A percentile compares a stretch with the other conserved stretches of the same genome.
Conservation (phyloP, 495 filamentous ascomycete genomes). For the Penicillium bialowiezense region DNA sequence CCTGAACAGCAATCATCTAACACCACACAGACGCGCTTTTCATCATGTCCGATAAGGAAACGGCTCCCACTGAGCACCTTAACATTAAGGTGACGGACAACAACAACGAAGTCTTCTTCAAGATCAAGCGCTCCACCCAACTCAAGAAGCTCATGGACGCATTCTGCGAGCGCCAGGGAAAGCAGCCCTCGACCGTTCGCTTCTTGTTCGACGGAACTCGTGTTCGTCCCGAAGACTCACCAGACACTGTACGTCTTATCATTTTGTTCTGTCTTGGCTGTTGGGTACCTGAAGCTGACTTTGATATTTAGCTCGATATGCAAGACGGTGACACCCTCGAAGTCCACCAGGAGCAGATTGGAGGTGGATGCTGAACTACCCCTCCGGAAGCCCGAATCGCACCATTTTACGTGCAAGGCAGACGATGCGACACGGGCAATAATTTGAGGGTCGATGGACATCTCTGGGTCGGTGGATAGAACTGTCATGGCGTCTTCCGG, state of each 20-base stretch:
- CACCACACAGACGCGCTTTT: not conserved
- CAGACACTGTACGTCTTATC: conserved; percentile 70
- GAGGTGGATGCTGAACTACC: conserved; percentile 52
- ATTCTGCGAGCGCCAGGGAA: conserved; percentile 96
- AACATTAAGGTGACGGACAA: conserved; percentile 99
- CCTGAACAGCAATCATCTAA: not conserved
- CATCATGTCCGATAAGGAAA: conserved; percentile 29
- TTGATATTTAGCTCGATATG: conserved; percentile 80
- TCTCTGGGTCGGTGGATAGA: not conserved
- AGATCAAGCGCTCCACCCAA: conserved; percentile 96
- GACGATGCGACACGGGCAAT: not conserved
- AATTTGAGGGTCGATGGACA: not conserved
- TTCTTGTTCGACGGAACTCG: conserved; percentile 95
- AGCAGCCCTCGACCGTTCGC: conserved; percentile 75
- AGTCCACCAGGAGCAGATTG: conserved; percentile 98
- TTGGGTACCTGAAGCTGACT: conserved; percentile 3
- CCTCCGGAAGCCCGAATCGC: not conserved
- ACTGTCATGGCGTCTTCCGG: conserved; percentile 1
- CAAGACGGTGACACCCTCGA: conserved; percentile 94
- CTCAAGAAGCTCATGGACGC: conserved; percentile 99
- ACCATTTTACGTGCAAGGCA: not conserved
- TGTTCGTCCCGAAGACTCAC: conserved; percentile 84
- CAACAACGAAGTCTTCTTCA: conserved; percentile 99
- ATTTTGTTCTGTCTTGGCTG: not conserved
- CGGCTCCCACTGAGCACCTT: conserved; percentile 73